A percentile compares a stretch with the other conserved stretches of the same genome.
Evolutionary conservation across 805 yeast genomes (phyloP).

Genomic region (Monosporozyma siamensis): DNA sequence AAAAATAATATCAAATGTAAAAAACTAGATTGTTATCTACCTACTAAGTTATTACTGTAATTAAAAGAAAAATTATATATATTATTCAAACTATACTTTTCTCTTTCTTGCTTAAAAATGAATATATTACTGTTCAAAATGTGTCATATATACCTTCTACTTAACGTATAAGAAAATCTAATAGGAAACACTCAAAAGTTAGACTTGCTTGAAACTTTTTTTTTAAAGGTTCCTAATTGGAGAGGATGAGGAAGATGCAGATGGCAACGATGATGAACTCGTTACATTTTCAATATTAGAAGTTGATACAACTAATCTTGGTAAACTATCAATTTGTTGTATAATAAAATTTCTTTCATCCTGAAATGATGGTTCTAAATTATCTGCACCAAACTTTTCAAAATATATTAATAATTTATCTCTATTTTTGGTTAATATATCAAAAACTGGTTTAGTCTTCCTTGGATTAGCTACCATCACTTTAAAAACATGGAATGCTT

Average conservation of each 20-base stretch:
- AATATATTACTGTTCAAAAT: no score
- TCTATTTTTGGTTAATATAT: conserved; percentile 76
- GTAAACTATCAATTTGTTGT: conserved; percentile 61
- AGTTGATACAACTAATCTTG: conserved; percentile 38
- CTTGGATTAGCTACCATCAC: conserved; percentile 95
- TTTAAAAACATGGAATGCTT: conserved; percentile 89
- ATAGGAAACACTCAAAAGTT: no score
- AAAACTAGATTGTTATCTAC: neutral
- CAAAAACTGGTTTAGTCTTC: conserved; percentile 68
- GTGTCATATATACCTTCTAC: no score
- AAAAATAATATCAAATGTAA: neutral
- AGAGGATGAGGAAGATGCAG: neutral
- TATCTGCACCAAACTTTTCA: conserved; percentile 47
- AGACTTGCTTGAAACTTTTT: no score
- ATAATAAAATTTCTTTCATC: conserved; percentile 79
- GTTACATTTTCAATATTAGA: neutral
- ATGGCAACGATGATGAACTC: neutral
- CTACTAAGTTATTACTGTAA: no score
- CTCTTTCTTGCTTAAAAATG: no score
- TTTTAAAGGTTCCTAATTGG: neutral
- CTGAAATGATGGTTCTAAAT: conserved; percentile 51
- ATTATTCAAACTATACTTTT: no score
- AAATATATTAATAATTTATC: conserved; percentile 65
- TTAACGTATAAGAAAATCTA: no score
- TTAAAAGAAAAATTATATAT: no score